Evolutionary conservation across 1,284 basidiomycete species (phyloP).

Genomic region (Naganishia sp.): DNA sequence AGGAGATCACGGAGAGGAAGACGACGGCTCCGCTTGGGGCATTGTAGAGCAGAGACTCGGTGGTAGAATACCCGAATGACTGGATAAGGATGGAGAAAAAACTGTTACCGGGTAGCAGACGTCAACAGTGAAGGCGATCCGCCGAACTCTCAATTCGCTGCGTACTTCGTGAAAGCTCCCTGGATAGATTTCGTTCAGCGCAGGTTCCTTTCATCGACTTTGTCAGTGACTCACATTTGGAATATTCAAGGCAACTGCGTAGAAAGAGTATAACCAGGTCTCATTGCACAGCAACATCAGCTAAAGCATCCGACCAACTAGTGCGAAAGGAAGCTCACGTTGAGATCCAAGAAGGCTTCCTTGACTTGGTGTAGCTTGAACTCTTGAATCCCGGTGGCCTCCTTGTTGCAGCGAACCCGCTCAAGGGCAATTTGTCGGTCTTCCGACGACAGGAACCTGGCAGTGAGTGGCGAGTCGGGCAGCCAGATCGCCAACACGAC

Average conservation of each 20-base stretch:
- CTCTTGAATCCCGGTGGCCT: slow-evolving; percentile 54
- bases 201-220: not conserved
- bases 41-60: slow-evolving; percentile 32
- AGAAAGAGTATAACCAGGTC: slow-evolving; percentile 29
- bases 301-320: not conserved
- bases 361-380: slow-evolving; percentile 77
- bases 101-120: slow-evolving; percentile 7
- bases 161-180: slow-evolving; percentile 29
- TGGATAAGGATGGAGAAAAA: slow-evolving; percentile 38
- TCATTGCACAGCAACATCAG: not conserved
- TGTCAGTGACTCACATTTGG: slow-evolving; percentile 17
- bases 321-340: slow-evolving; percentile 8
- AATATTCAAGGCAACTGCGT: slow-evolving; percentile 21
- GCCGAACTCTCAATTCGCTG: not conserved
- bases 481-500: slow-evolving; percentile 35
- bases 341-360: slow-evolving; percentile 62
- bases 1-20: slow-evolving; percentile 28
- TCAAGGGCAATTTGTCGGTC: slow-evolving; percentile 52
- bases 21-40: slow-evolving; percentile 34
- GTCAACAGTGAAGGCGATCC: not conserved
- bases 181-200: not conserved
- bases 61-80: slow-evolving; percentile 34
- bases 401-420: slow-evolving; percentile 51
- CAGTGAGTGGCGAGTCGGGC: slow-evolving; percentile 47
- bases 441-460: slow-evolving; percentile 47